phyloP scores from a whole-genome alignment of 805 yeast species.

The Wickerhamiella dianesei region DNA sequence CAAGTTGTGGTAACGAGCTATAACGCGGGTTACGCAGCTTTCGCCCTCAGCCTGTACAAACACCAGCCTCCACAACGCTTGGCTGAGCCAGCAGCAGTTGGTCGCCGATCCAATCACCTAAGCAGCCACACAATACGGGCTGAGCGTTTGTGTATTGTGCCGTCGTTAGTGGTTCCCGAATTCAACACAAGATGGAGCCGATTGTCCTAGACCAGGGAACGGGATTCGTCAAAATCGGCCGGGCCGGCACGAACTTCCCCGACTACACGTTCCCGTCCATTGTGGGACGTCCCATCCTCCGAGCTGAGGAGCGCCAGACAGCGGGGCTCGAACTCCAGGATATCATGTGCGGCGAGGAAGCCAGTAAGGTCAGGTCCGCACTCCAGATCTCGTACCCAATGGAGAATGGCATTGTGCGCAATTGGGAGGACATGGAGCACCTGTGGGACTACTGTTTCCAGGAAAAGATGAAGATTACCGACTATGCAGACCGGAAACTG shows the following conservation, averaged over 20 bases:
- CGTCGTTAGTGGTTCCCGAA: slow-evolving; percentile 10
- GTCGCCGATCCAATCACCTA: not conserved
- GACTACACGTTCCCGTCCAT: slow-evolving; percentile 94
- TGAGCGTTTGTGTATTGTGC: not conserved
- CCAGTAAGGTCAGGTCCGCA: slow-evolving; percentile 76
- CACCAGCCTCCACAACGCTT: not conserved
- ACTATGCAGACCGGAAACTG: slow-evolving; percentile 61
- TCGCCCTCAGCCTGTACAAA: too few relatives aligned
- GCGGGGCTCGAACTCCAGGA: slow-evolving; percentile 73
- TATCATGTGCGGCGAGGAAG: slow-evolving; percentile 96
- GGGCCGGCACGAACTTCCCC: slow-evolving; percentile 95
- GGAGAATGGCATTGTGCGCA: slow-evolving; percentile 95
- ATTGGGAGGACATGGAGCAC: slow-evolving; percentile 98
- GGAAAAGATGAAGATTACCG: slow-evolving; percentile 64
- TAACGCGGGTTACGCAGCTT: too few relatives aligned
- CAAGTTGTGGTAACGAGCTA: too few relatives aligned
- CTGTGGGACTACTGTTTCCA: slow-evolving; percentile 96
- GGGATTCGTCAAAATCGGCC: slow-evolving; percentile 93
- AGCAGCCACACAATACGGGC: not conserved
- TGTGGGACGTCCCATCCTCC: slow-evolving; percentile 90
- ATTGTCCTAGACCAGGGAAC: slow-evolving; percentile 95
- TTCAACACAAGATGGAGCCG: slow-evolving; percentile 17
- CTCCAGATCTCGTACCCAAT: slow-evolving; percentile 92
- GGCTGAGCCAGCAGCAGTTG: too few relatives aligned
- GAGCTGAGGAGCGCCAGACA: slow-evolving; percentile 83